Evolutionary conservation across 2,329 filamentous ascomycete species (phyloP).

Genomic region (Didymella pinodella): DNA sequence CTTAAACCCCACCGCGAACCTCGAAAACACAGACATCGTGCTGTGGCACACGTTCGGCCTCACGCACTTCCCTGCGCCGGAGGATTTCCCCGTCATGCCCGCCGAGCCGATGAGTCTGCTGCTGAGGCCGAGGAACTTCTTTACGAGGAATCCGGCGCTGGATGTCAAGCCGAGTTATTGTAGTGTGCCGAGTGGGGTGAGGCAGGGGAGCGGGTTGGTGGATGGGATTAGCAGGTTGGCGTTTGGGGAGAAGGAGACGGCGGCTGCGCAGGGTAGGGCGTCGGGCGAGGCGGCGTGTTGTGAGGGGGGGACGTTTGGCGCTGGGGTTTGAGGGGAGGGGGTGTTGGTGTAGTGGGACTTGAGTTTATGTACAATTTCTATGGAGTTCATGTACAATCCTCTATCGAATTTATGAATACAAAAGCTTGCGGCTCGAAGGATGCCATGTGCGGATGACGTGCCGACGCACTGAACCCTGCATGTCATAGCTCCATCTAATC

Average conservation of each 20-base stretch:
- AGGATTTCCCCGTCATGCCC: constrained; percentile 94
- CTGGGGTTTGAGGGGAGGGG: constrained; percentile 18
- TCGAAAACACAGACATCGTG: constrained; percentile 86
- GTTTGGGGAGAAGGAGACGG: constrained; percentile 52
- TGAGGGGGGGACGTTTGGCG: constrained; percentile 31
- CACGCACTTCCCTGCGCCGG: constrained; percentile 86
- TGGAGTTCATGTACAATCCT: background rate
- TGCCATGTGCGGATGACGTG: constrained; percentile 18
- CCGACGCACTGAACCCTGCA: constrained; percentile 13
- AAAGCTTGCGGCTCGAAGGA: background rate
- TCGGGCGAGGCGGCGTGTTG: constrained; percentile 24
- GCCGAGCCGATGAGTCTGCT: constrained; percentile 80
- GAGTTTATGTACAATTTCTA: background rate
- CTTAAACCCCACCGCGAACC: constrained; percentile 69
- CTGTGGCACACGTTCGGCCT: constrained; percentile 95
- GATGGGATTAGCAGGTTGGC: constrained; percentile 61
- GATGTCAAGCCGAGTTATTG: constrained; percentile 81
- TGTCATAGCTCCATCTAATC: constrained; percentile 12
- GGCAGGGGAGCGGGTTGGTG: constrained; percentile 56
- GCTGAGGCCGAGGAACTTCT: constrained; percentile 83
- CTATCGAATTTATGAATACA: background rate
- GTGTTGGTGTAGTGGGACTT: background rate
- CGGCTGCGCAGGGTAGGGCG: constrained; percentile 7
- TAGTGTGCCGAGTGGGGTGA: constrained; percentile 74
- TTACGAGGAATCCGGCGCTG: constrained; percentile 77